These are phyloP conservation scores for Trichoderma breve DNA, from an alignment of 2,329 filamentous ascomycete species.

Conservation along the genomic window DNA sequence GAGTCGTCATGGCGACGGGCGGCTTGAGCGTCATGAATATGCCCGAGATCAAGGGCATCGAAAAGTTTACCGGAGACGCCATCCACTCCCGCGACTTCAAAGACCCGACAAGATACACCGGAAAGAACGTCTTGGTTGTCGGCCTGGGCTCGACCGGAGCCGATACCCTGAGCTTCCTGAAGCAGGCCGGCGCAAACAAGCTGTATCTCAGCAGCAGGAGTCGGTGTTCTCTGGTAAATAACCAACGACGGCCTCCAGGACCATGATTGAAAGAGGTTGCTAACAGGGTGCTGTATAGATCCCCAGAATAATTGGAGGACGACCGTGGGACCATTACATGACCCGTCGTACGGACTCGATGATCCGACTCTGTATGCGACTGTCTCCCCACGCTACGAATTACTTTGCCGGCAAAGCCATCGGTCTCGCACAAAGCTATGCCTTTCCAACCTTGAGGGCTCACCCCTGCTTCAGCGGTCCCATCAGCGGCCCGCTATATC, in stretches of 20 bases:
- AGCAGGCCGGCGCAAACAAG: slow-evolving; percentile 34
- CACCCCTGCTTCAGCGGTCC: slow-evolving; percentile 5
- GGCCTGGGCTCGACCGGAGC: slow-evolving; percentile 42
- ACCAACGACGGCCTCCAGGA: background rate
- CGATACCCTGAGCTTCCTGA: slow-evolving; percentile 33
- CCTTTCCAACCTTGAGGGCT: slow-evolving; percentile 3
- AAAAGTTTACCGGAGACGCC: slow-evolving; percentile 39
- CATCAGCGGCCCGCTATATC: slow-evolving; percentile 24
- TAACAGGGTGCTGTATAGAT: slow-evolving; percentile 1
- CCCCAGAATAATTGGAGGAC: slow-evolving; percentile 5
- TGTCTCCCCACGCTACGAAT: slow-evolving; percentile 7
- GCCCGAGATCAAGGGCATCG: slow-evolving; percentile 37
- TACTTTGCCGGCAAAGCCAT: slow-evolving; percentile 15
- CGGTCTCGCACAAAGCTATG: slow-evolving; percentile 6
- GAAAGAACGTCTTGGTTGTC: slow-evolving; percentile 45
- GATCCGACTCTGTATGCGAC: background rate
- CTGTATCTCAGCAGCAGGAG: slow-evolving; percentile 45
- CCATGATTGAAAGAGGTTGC: background rate
- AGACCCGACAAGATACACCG: slow-evolving; percentile 33
- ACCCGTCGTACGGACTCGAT: slow-evolving; percentile 4
- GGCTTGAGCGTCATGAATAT: slow-evolving; percentile 35
- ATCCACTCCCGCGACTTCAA: slow-evolving; percentile 42
- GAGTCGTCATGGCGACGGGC: slow-evolving; percentile 37
- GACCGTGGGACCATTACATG: slow-evolving; percentile 14
- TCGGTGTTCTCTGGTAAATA: slow-evolving; percentile 28